phyloP scores from a whole-genome alignment of 148 eudicot genomes.

The Arbutus unedo region DNA sequence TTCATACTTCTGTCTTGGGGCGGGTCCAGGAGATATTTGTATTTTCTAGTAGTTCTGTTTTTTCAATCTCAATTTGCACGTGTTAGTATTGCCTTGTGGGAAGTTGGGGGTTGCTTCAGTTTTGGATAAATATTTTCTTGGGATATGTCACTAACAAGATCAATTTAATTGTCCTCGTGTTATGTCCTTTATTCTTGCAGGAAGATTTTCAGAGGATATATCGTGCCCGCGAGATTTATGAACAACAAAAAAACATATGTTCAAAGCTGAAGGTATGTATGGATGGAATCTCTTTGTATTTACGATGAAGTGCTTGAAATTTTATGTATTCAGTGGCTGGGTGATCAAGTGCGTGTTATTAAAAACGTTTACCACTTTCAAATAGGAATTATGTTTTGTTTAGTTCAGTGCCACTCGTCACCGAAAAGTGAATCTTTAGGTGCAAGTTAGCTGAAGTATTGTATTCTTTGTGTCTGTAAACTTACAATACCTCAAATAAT shows the following conservation, averaged over 20 bases:
- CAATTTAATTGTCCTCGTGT: background rate
- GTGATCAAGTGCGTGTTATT: background rate
- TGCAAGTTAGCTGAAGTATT: background rate
- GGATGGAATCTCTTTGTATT: too few relatives aligned
- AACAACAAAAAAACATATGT: background rate
- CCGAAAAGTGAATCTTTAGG: background rate
- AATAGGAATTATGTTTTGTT: background rate
- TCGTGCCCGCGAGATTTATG: background rate
- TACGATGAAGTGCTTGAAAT: background rate
- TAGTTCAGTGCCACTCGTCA: background rate
- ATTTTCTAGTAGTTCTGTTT: background rate
- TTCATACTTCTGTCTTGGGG: background rate
- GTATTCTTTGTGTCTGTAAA: too few relatives aligned
- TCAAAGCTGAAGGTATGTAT: background rate
- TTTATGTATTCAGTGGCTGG: background rate
- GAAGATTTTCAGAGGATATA: background rate
- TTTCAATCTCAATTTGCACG: background rate
- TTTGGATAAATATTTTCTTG: background rate
- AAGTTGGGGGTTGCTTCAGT: background rate
- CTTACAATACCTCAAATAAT: too few relatives aligned
- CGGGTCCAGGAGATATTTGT: background rate
- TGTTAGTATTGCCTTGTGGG: background rate
- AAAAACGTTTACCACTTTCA: background rate
- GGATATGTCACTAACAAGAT: background rate
- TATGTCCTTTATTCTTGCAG: background rate